Percentiles rank a stretch among this genome's conserved stretches.
Evolutionary conservation across 768 basidiomycete genomes (phyloP).

Genomic region (Lyophyllum decastes): DNA sequence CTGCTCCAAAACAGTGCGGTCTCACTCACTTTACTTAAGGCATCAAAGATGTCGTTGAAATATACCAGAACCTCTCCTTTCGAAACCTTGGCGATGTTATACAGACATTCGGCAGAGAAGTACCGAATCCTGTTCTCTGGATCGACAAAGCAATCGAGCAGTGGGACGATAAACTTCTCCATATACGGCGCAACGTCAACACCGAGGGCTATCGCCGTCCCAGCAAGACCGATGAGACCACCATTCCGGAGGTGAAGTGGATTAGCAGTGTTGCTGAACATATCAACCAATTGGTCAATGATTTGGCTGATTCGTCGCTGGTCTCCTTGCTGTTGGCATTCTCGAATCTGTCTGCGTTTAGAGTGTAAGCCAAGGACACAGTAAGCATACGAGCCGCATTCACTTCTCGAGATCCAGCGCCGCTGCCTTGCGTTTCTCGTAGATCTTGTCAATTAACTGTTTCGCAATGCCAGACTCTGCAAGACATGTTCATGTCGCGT

Average conservation of each 20-base stretch:
- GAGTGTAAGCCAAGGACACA: neutral
- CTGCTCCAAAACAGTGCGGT: neutral
- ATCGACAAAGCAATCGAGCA: constrained; percentile 91
- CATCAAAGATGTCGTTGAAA: constrained; percentile 98
- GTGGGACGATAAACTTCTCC: constrained; percentile 87
- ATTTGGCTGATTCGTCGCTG: constrained; percentile 81
- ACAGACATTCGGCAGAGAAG: constrained; percentile 96
- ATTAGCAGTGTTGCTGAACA: constrained; percentile 84
- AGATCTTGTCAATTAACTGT: constrained; percentile 90
- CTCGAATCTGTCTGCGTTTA: constrained; percentile 71
- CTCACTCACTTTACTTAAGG: constrained; percentile 85
- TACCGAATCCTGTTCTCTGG: constrained; percentile 94
- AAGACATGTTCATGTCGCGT: neutral
- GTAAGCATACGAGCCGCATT: constrained; percentile 11
- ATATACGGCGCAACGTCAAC: constrained; percentile 93
- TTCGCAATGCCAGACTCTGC: constrained; percentile 76
- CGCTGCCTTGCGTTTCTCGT: constrained; percentile 95
- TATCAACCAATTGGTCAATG: constrained; percentile 91
- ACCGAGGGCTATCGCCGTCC: constrained; percentile 94
- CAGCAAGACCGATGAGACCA: constrained; percentile 93
- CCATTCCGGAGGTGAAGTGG: constrained; percentile 91
- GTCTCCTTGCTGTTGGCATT: constrained; percentile 83
- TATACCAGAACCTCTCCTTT: constrained; percentile 96
- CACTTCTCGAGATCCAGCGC: constrained; percentile 96
- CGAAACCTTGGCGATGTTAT: constrained; percentile 97